Base-by-base conservation (phyloP, 306 rosid species). In the Delonix regia region DNA sequence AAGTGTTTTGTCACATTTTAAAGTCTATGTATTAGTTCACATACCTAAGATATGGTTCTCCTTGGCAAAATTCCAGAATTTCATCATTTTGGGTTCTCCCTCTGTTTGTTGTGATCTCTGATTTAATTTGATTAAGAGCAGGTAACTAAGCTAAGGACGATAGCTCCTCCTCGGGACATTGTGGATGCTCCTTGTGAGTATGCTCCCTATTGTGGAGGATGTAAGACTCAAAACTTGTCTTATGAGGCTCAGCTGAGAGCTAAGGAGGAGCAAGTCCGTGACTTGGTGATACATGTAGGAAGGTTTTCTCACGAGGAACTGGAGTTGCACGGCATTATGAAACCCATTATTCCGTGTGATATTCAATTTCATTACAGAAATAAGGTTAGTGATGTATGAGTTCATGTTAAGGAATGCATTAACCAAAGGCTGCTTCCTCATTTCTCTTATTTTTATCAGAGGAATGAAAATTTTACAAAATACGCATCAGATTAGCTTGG, bases 171-270 rank as follows among this genome's bases (percentile, higher is more conserved):
- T 1, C 81, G 81, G 83, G 89, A 95, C 59, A 45, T 84, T 24
- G 98, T 92, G 5, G 95, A 90, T 34, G 99, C 97, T 10, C 99
- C 99, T 77, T 95, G 99, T 69, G 94, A 88, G 80, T 92, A 95
- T 80, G 90, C 97, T 72, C 81, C 96, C 38, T 82, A 89, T 70
- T 95, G 99, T 80, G 99, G 99, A 2, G 99, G 98, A 61, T 95
- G 99, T 57, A 95, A 95, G 86, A 91, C 97, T 1, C 97, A 95
- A 74, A 92, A 84, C 75, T 80, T 95, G 82, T 75, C 91, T 21
- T 92, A 95, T 77, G 89, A 85, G 76, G 99, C 98, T 61, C 99
- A 92, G 81, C 15, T 95, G 45, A 85, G 86, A 80, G 97, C 97
- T 22, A 95, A 95, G 85, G 97, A 89, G 83, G 91, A 86, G 6